These are phyloP conservation scores for Saccharomyces kudriavzevii DNA, from an alignment of 805 yeast genomes.

Conservation along the genomic window DNA sequence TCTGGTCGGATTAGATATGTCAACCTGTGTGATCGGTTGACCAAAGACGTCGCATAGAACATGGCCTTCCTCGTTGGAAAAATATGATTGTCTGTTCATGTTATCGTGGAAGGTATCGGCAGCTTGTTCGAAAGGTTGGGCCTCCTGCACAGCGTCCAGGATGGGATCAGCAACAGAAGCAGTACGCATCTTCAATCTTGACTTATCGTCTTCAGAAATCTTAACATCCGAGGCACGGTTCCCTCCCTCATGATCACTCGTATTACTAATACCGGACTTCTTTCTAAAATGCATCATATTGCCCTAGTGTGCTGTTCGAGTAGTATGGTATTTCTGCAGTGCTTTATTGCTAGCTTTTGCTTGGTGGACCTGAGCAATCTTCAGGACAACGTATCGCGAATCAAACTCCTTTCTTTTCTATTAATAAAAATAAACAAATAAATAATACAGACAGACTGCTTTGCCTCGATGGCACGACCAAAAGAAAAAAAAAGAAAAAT, in stretches of 20 bases:
- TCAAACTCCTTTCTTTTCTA: neutral
- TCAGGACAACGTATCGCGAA: neutral
- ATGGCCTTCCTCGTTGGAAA: conserved; percentile 34
- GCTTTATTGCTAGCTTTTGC: neutral
- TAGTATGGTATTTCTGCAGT: neutral
- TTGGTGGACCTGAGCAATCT: neutral
- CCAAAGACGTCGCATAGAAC: conserved; percentile 75
- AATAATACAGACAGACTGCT: neutral
- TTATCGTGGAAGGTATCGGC: conserved; percentile 31
- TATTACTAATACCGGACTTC: conserved; percentile 25
- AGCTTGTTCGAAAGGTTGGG: conserved; percentile 83
- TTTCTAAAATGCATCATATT: conserved; percentile 41
- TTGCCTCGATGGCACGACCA: neutral
- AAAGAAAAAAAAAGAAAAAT: neutral
- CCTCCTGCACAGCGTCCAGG: conserved; percentile 85
- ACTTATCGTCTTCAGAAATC: conserved; percentile 44
- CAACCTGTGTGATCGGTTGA: conserved; percentile 65
- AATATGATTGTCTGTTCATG: conserved; percentile 33
- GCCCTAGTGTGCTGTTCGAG: neutral
- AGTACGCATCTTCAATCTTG: conserved; percentile 53
- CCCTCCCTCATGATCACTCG: conserved; percentile 23
- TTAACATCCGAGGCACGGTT: conserved; percentile 31
- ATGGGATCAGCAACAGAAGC: conserved; percentile 84
- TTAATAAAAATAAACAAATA: neutral
- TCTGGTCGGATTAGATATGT: conserved; percentile 88